Base-by-base conservation (phyloP, 306 rosid species). In the Pyrus pyrifolia region DNA sequence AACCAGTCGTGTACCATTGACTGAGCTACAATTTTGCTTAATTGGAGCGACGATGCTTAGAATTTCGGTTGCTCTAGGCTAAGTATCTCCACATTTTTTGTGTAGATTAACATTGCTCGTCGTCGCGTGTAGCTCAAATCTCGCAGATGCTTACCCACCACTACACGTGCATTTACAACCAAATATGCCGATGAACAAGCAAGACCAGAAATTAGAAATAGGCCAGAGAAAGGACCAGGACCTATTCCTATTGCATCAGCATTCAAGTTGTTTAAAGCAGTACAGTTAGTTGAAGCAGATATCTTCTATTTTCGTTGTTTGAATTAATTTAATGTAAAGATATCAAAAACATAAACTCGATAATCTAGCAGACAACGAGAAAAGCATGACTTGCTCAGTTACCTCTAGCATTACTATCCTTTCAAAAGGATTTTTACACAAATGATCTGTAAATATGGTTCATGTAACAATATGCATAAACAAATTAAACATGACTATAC, bases 191-290 rank as follows among this genome's bases (percentile, higher is more conserved):
- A 33, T 8, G 30, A 18, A 15, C 89, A 82, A 40, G 72, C 66
- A 17, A 51, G 1, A 17, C 87, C 89, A 0, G 87, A 61, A 52
- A 84, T 77, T 5, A 7, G 46, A 68, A 90, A 84, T 8, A 86
- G 72, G 25, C 84, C 85, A 45, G 74, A 74, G 76, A 87, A 87
- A 18, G 90, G 89, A 11, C 23, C 82, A 18, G 77, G 85, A 22
- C 93, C 90, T 27, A 87, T 72, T 31, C 93, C 93, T 27, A 82
- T 66, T 25, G 75, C 42, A 30, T 61, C 80, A 42, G 69, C 49
- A 33, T 81, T 69, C 3, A 72, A 59, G n/a, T 79, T 51, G 58
- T 77, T 19, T 5, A 85, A 13, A 68, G 79, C 13, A 6, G 88
- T 76, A 71, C 92, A 86, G 27, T 80, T 83, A 8, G 35, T 31